Percentiles rank a stretch among this genome's conserved stretches.
Conservation (phyloP, 495 filamentous ascomycete species). For the Tuber calosporum region DNA sequence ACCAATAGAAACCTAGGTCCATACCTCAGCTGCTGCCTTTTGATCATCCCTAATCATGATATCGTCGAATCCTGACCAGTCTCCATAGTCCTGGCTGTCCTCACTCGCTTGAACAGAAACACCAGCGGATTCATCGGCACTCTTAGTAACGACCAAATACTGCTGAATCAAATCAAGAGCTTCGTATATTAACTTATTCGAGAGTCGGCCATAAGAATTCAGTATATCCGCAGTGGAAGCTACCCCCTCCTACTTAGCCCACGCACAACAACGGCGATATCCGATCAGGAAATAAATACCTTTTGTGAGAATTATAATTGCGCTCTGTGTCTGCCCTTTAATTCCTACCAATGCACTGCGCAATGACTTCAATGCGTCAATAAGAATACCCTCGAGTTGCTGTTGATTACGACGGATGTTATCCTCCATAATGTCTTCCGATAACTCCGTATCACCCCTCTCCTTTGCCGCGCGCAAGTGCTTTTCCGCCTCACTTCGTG, state of each 20-base stretch:
- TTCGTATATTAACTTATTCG: conserved; percentile 44
- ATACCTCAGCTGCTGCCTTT: conserved; percentile 36
- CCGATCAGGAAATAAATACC: conserved; percentile 40
- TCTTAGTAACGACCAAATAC: conserved; percentile 45
- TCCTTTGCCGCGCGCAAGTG: conserved; percentile 45
- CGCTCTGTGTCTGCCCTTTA: conserved; percentile 21
- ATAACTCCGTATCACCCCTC: conserved; percentile 44
- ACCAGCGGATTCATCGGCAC: conserved; percentile 40
- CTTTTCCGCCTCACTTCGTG: conserved; percentile 57
- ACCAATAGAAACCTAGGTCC: conserved; percentile 1
- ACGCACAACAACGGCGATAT: neutral
- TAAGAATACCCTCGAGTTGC: conserved; percentile 55
- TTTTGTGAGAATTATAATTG: conserved; percentile 28
- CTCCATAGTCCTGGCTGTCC: conserved; percentile 70
- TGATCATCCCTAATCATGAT: conserved; percentile 43
- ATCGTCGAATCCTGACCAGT: conserved; percentile 55
- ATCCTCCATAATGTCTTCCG: conserved; percentile 50
- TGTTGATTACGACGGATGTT: conserved; percentile 57
- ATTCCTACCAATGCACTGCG: conserved; percentile 46
- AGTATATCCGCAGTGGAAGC: conserved; percentile 44
- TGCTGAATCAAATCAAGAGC: conserved; percentile 44
- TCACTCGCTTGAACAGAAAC: conserved; percentile 43
- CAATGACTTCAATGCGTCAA: conserved; percentile 51
- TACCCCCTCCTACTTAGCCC: neutral
- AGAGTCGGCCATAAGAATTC: conserved; percentile 43